Conservation (phyloP, 257 asterid genomes). For the Forsythia viridissima region DNA sequence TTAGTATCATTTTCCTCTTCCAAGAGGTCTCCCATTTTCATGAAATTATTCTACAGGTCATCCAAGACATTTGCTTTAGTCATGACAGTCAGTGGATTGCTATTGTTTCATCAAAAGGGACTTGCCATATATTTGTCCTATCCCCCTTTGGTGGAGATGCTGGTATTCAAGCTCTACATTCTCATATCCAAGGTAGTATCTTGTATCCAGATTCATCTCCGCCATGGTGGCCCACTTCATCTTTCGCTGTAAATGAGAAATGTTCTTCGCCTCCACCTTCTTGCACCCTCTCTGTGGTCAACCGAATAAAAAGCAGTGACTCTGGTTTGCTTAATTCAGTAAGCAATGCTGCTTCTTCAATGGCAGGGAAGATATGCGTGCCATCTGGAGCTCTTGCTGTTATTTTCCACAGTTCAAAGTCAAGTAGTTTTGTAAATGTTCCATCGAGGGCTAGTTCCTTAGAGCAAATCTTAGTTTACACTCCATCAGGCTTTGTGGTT, state of each 20-base stretch:
- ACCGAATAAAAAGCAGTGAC: slow-evolving; percentile 57
- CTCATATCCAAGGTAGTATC: slow-evolving; percentile 39
- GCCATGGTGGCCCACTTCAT: slow-evolving; percentile 72
- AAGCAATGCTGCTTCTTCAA: slow-evolving; percentile 61
- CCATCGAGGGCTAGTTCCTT: slow-evolving; percentile 34
- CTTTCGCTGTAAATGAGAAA: slow-evolving; percentile 52
- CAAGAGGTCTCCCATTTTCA: background rate
- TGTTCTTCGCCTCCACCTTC: slow-evolving; percentile 54
- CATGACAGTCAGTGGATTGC: slow-evolving; percentile 66
- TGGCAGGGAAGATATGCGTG: slow-evolving; percentile 56
- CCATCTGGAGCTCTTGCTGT: slow-evolving; percentile 72
- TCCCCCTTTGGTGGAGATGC: slow-evolving; percentile 67
- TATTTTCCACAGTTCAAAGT: slow-evolving; percentile 51
- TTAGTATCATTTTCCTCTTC: slow-evolving; percentile 14
- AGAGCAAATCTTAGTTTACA: slow-evolving; percentile 66
- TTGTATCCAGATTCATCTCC: slow-evolving; percentile 37
- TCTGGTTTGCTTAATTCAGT: slow-evolving; percentile 59
- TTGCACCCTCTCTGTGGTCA: slow-evolving; percentile 48
- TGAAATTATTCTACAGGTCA: slow-evolving; percentile 47
- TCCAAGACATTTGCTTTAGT: slow-evolving; percentile 74
- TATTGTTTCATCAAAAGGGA: slow-evolving; percentile 63
- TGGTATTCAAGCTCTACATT: slow-evolving; percentile 41
- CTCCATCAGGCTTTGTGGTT: slow-evolving; percentile 69
- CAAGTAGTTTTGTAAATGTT: slow-evolving; percentile 42
- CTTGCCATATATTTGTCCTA: slow-evolving; percentile 61